Conservation (phyloP, 2,329 filamentous ascomycete species). For the Fusarium dlaminii region DNA sequence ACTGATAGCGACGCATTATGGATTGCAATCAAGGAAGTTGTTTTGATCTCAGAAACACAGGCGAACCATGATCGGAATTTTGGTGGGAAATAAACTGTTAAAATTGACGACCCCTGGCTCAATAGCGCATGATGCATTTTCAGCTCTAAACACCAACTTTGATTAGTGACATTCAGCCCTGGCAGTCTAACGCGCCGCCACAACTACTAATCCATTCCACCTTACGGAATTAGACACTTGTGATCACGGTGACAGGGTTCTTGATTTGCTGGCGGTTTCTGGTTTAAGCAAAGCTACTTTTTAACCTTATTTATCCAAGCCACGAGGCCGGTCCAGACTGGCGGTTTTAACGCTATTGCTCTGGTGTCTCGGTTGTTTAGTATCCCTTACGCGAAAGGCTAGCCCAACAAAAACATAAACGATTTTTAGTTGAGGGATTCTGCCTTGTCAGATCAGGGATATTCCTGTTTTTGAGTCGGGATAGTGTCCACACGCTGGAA, state of each 20-base stretch:
- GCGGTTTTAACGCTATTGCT: not conserved
- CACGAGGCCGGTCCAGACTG: slow-evolving; percentile 5
- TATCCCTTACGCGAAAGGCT: not conserved
- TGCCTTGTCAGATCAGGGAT: not conserved
- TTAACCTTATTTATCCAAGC: slow-evolving; percentile 16
- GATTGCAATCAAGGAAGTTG: accelerated
- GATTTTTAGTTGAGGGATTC: not conserved
- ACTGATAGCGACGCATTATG: not conserved
- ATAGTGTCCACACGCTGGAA: not conserved
- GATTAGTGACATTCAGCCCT: not conserved
- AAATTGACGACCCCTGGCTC: not conserved
- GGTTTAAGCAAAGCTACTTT: slow-evolving; percentile 2
- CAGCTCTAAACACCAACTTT: not conserved
- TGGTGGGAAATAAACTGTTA: not conserved
- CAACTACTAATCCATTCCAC: not conserved
- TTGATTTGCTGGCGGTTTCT: not conserved
- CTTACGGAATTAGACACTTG: not conserved
- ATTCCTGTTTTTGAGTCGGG: not conserved
- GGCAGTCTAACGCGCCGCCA: not conserved
- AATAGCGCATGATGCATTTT: not conserved
- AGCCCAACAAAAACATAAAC: not conserved
- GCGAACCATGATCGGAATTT: not conserved
- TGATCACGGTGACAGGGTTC: not conserved
- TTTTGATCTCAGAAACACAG: not conserved
- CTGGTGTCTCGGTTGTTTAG: not conserved